A percentile compares a stretch with the other conserved stretches of the same genome.
Conservation (phyloP, 805 yeast genomes). For the Candida fluviatilis region DNA sequence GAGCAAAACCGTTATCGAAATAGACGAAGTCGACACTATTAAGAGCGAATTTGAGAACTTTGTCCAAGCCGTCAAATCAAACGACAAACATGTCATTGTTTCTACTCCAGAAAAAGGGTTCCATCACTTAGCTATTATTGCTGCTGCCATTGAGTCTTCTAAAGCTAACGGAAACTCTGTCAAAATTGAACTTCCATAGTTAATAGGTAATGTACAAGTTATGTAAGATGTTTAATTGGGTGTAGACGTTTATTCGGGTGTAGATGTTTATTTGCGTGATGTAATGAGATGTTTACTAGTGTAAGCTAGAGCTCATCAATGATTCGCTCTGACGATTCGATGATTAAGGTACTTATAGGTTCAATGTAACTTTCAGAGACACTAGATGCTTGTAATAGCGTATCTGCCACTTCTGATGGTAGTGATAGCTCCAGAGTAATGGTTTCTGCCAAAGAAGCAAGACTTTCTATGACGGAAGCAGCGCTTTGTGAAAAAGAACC, state of each 20-base stretch:
- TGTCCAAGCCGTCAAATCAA: constrained; percentile 53
- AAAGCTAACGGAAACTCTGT: constrained; percentile 48
- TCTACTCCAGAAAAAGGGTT: constrained; percentile 75
- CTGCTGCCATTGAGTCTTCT: constrained; percentile 76
- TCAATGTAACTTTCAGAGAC: background rate
- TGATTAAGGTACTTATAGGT: background rate
- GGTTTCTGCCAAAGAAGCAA: constrained; percentile 1
- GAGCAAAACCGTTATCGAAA: constrained; percentile 34
- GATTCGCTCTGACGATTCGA: background rate
- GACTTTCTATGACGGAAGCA: no score
- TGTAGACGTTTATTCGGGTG: no score
- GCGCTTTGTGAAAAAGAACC: no score
- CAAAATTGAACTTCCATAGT: constrained; percentile 34
- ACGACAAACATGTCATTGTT: constrained; percentile 54
- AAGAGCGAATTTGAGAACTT: constrained; percentile 47
- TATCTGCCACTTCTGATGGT: background rate
- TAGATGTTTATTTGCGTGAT: no score
- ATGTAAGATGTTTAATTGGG: no score
- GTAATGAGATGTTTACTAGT: no score
- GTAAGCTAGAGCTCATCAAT: constrained; percentile 2
- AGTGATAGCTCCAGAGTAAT: background rate
- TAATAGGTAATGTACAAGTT: no score
- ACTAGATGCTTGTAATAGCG: background rate
- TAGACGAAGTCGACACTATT: constrained; percentile 42
- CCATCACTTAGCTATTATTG: constrained; percentile 90